Evolutionary conservation across 2,329 filamentous ascomycete species (phyloP).

Genomic region (Geoglossum cookeanum): DNA sequence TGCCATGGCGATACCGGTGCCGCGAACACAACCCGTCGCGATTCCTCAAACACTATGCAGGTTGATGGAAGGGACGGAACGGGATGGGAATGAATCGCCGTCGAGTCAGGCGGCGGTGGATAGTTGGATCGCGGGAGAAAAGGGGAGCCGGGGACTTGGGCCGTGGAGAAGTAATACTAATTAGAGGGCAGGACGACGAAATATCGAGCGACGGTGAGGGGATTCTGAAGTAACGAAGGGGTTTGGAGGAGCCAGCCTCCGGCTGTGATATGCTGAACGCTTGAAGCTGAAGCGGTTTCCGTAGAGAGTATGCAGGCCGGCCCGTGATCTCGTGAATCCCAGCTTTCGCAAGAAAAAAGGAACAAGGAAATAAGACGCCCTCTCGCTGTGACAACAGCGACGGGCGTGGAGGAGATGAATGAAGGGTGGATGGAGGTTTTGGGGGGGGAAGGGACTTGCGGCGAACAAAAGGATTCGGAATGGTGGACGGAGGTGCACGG

Average conservation of each 20-base stretch:
- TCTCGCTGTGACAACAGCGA: conserved; percentile 1
- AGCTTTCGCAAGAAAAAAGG: background rate
- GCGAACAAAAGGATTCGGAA: background rate
- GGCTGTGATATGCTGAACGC: background rate
- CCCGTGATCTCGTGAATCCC: conserved; percentile 2
- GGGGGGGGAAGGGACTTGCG: background rate
- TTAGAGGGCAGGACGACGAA: background rate
- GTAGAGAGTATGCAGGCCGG: conserved; percentile 1
- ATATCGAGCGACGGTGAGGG: background rate
- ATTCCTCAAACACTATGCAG: background rate
- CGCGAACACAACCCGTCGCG: background rate
- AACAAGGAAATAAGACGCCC: conserved; percentile 1
- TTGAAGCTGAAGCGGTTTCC: conserved; percentile 1
- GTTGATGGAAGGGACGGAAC: background rate
- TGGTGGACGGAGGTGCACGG: background rate
- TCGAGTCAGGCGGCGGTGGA: background rate
- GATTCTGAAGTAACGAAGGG: conserved; percentile 1
- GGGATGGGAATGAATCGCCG: background rate
- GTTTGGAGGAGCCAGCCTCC: conserved; percentile 1
- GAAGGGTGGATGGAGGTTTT: background rate
- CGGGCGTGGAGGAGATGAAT: background rate
- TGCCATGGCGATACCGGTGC: background rate
- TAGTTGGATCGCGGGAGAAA: background rate
- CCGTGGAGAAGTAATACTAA: background rate
- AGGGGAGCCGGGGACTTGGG: background rate